Base-by-base conservation (phyloP, 257 asterid species). In the Lycium barbarum region DNA sequence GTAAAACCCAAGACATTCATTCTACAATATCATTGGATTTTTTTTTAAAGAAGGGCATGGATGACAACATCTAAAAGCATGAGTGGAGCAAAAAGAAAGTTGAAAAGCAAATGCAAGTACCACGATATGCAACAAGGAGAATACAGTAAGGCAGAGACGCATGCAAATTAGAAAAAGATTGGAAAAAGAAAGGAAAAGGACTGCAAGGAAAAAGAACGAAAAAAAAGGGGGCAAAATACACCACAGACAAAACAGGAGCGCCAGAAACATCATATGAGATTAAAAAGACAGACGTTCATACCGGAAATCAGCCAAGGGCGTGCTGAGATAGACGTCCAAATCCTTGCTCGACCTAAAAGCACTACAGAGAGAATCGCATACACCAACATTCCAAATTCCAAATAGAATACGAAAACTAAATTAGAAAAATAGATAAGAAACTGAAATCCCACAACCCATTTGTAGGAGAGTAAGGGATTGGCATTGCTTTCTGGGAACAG, bases 331-430 rank as follows among this genome's bases (percentile, higher is more conserved):
- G 17, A 9, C 17, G 33, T 53, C 82, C 61, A 26, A 18, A 78
- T 78, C 82, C 82, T 78, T 54, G 82, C 82, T 2, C 33, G 18
- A 51, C 66, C 82, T 78, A 78, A 53, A 53, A 7, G 65, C 82
- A 53, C 65, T 78, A 2, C 9, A 47, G 26, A 57, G 3, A 68
- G 58, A 73, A 73, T 73, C 0, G 81, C 20, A 4, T 51, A 22
- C 17, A 76, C 47, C 81, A 73, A 15, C 47, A 51, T 76, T 53
- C 47, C 26, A 76, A 26, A 76, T 53, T 53, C 47, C 26, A 76
- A 26, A 76, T 53, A 76, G 3, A 51, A 51, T 26, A 3, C 15
- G 63, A 51, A 51, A 76, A 14, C 14, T 7, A 26, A 73, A 26
- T 10, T 22, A 22, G 81, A 51, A 22, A 3, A 76, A 26, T 7